phyloP scores from a whole-genome alignment of 108 stramenopile species.

The Skeletonema costatum region DNA sequence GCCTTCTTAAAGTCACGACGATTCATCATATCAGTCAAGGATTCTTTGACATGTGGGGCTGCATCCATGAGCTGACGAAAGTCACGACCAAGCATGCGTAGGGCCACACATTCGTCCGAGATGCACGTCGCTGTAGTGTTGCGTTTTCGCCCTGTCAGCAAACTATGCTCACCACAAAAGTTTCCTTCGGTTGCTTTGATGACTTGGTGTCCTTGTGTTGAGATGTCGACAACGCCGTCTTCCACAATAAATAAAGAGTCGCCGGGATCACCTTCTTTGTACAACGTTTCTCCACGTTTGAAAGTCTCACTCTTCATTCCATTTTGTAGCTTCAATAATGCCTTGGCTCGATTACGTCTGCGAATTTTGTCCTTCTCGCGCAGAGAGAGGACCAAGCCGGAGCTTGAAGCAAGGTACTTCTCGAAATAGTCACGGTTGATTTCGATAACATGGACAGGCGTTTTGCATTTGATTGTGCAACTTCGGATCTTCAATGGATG shows the following conservation, averaged over 20 bases:
- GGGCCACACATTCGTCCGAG: conserved; percentile 51
- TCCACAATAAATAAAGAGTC: conserved; percentile 70
- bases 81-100: conserved; percentile 54
- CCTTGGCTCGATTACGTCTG: conserved; percentile 82
- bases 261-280: conserved; percentile 59
- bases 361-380: conserved; percentile 83
- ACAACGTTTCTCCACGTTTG: conserved; percentile 52
- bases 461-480: conserved; percentile 71
- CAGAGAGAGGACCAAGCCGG: conserved; percentile 56
- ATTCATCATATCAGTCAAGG: conserved; percentile 67
- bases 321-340: conserved; percentile 70
- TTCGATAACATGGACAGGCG: conserved; percentile 85
- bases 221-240: conserved; percentile 55
- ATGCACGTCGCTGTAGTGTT: conserved; percentile 75
- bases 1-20: conserved; percentile 89
- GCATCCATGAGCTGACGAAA: conserved; percentile 67
- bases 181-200: conserved; percentile 66
- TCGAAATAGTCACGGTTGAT: conserved; percentile 88
- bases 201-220: conserved; percentile 40
- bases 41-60: conserved; percentile 56
- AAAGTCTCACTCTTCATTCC: conserved; percentile 49
- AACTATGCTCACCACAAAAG: conserved; percentile 75
- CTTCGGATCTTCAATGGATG: conserved; percentile 64
- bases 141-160: conserved; percentile 59
- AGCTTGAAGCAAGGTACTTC: conserved; percentile 73